These are phyloP conservation scores for Aureobasidium pullulans DNA, from an alignment of 2,329 filamentous ascomycete species.

Conservation along the genomic window DNA sequence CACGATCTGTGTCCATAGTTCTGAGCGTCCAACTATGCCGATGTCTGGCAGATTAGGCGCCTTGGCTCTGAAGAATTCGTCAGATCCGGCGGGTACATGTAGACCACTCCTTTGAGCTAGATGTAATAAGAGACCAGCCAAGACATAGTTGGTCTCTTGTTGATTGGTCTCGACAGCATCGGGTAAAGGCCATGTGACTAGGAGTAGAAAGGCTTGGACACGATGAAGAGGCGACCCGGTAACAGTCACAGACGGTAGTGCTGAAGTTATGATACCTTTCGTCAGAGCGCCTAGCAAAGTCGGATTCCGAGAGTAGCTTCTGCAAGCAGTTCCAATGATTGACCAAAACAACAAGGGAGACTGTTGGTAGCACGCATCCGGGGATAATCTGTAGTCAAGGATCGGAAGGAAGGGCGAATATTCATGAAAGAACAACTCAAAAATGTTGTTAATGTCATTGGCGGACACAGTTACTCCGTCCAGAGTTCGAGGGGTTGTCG, in stretches of 20 bases:
- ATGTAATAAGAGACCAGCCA: not conserved
- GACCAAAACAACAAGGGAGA: not conserved
- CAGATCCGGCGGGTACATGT: conserved; percentile 1
- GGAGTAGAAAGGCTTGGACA: not conserved
- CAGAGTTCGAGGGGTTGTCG: not conserved
- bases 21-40: not conserved
- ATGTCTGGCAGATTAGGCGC: not conserved
- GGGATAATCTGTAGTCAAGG: not conserved
- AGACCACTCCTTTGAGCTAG: not conserved
- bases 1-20: not conserved
- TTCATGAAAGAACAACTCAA: not conserved
- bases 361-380: not conserved
- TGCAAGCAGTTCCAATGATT: conserved; percentile 6
- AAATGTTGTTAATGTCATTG: not conserved
- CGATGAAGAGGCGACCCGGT: not conserved
- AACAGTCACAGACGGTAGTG: not conserved
- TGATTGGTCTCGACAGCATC: conserved; percentile 4
- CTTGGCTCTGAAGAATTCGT: conserved; percentile 3
- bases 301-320: not conserved
- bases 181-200: not conserved
- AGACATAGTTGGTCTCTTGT: not conserved
- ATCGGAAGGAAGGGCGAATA: not conserved
- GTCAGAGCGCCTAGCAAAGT: not conserved
- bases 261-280: not conserved
- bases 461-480: not conserved